Conservation (phyloP, 495 filamentous ascomycete species). For the Parathielavia appendiculata region DNA sequence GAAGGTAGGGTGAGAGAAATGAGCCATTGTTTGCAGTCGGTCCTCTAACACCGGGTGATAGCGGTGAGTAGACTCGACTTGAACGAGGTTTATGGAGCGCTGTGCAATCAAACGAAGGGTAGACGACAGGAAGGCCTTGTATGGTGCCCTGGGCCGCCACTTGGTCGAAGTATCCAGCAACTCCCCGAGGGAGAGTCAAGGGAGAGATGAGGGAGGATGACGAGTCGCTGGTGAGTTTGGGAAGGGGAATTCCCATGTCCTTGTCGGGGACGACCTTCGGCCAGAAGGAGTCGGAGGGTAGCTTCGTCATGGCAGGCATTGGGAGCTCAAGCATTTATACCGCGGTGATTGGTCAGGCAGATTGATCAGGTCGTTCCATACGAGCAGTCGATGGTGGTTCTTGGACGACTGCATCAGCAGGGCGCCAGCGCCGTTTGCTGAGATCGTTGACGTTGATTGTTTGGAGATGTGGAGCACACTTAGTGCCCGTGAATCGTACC, state of each 20-base stretch:
- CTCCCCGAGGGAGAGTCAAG: constrained; percentile 34
- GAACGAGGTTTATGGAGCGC: neutral
- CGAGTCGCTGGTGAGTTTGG: constrained; percentile 28
- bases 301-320: constrained; percentile 31
- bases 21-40: constrained; percentile 19
- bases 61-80: constrained; percentile 25
- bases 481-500: neutral
- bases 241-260: constrained; percentile 21
- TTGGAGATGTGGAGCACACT: neutral
- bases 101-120: neutral
- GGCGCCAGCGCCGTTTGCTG: neutral
- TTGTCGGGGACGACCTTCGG: constrained; percentile 27
- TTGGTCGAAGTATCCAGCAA: constrained; percentile 35
- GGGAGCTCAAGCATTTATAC: neutral
- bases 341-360: neutral
- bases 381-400: neutral
- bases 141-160: constrained; percentile 7
- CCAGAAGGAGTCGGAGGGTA: constrained; percentile 33
- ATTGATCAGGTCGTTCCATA: neutral
- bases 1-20: constrained; percentile 27
- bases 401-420: neutral
- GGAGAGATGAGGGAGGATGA: constrained; percentile 40
- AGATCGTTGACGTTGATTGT: neutral
- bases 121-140: constrained; percentile 8
- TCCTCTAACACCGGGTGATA: constrained; percentile 23